A percentile compares a stretch with the other conserved stretches of the same genome.
phyloP scores from a whole-genome alignment of 192 early-diverging fungal genomes.

The Funneliformis geosporum region DNA sequence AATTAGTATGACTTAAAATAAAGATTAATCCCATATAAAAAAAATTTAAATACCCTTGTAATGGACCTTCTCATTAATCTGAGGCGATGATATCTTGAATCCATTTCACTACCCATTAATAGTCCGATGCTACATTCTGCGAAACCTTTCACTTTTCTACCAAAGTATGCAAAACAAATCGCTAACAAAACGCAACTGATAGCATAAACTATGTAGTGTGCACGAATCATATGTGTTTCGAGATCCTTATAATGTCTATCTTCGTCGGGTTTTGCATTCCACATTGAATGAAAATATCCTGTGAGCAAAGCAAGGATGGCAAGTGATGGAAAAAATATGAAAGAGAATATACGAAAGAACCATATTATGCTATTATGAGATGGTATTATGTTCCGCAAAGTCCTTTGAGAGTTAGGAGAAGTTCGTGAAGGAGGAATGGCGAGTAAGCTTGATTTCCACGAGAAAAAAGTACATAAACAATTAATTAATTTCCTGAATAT shows the following conservation, averaged over 20 bases:
- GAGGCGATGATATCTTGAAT: not conserved
- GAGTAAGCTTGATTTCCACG: not conserved
- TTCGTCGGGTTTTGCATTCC: not conserved
- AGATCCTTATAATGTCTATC: not conserved
- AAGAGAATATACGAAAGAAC: constrained; percentile 8
- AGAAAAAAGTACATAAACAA: not conserved
- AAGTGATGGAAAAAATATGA: not conserved
- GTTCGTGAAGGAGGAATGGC: not conserved
- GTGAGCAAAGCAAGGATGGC: constrained; percentile 1
- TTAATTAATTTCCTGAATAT: not conserved
- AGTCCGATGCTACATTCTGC: not conserved
- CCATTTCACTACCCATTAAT: not conserved
- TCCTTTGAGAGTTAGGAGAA: not conserved
- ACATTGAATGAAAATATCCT: not conserved
- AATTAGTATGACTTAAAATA: not conserved
- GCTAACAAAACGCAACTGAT: not conserved
- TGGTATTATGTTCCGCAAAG: not conserved
- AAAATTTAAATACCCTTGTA: not conserved
- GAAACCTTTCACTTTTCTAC: constrained; percentile 9
- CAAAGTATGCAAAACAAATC: constrained; percentile 6
- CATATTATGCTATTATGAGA: constrained; percentile 8
- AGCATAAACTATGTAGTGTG: not conserved
- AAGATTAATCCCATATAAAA: not conserved
- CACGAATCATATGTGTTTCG: not conserved
- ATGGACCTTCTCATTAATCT: constrained; percentile 4